phyloP scores from a whole-genome alignment of 129 eudicot species.

The Flaveria sonorensis region DNA sequence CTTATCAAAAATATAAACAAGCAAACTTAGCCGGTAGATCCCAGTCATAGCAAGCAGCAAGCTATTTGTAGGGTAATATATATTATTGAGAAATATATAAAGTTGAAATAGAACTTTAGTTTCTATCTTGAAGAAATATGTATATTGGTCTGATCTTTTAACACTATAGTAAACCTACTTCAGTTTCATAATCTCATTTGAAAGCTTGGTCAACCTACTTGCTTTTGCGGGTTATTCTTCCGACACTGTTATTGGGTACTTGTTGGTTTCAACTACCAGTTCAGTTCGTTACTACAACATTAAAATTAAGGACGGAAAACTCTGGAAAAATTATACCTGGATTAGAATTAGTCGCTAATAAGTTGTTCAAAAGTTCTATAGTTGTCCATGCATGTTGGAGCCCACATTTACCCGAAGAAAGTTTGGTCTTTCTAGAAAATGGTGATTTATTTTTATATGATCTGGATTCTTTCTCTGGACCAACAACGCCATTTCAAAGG shows the following conservation, averaged over 20 bases:
- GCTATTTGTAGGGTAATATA: too few relatives aligned
- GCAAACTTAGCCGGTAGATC: too few relatives aligned
- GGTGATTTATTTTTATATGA: constrained; percentile 68
- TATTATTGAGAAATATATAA: too few relatives aligned
- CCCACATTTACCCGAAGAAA: constrained; percentile 64
- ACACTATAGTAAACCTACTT: background rate
- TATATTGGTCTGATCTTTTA: background rate
- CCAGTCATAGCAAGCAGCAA: too few relatives aligned
- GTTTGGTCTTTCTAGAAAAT: constrained; percentile 57
- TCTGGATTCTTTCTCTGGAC: constrained; percentile 28
- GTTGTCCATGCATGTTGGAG: constrained; percentile 78
- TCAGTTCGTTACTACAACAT: constrained; percentile 51
- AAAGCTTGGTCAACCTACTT: background rate
- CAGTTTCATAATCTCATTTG: background rate
- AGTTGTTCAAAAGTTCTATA: constrained; percentile 35
- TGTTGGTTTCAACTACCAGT: constrained; percentile 43
- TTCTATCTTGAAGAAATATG: too few relatives aligned
- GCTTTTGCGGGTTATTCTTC: constrained; percentile 27
- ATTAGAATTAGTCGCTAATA: constrained; percentile 40
- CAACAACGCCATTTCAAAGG: background rate
- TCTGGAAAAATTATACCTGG: constrained; percentile 20
- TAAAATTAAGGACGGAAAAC: constrained; percentile 21
- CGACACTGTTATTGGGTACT: constrained; percentile 43
- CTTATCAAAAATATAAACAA: too few relatives aligned
- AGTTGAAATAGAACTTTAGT: background rate